phyloP scores from a whole-genome alignment of 768 basidiomycete species.

The Trametes cinnabarina region DNA sequence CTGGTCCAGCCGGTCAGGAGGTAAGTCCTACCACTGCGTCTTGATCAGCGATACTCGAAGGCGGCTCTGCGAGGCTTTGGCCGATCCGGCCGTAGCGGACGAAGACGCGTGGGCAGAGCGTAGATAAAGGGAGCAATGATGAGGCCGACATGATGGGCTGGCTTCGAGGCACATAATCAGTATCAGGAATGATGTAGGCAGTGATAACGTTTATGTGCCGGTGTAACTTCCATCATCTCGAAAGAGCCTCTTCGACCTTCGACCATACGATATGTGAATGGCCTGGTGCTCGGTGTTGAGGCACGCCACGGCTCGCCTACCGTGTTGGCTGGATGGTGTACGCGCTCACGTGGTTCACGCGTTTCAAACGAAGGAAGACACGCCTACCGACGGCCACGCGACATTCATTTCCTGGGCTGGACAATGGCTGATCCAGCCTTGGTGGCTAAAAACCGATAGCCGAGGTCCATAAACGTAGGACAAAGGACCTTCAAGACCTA shows the following conservation, averaged over 20 bases:
- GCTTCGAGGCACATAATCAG: too few species aligned
- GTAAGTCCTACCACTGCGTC: background rate
- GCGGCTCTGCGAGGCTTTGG: background rate
- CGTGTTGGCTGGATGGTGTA: background rate
- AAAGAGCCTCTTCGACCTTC: too few species aligned
- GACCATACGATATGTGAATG: too few species aligned
- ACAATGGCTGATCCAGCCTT: background rate
- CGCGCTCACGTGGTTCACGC: conserved; percentile 2
- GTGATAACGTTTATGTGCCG: too few species aligned
- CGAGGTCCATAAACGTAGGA: background rate
- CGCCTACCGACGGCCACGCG: background rate
- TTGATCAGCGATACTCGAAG: background rate
- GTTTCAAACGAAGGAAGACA: background rate
- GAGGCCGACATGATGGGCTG: background rate
- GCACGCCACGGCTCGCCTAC: too few species aligned
- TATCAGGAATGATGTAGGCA: too few species aligned
- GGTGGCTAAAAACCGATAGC: background rate
- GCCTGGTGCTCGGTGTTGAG: too few species aligned
- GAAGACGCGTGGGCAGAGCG: background rate
- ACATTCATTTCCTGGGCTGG: background rate
- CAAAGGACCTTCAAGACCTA: background rate
- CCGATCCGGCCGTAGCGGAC: background rate
- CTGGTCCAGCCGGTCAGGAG: background rate
- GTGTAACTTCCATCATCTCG: too few species aligned
- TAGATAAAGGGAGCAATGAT: background rate